phyloP scores from a whole-genome alignment of 2,329 filamentous ascomycete species.

The Cladophialophora yegresii region DNA sequence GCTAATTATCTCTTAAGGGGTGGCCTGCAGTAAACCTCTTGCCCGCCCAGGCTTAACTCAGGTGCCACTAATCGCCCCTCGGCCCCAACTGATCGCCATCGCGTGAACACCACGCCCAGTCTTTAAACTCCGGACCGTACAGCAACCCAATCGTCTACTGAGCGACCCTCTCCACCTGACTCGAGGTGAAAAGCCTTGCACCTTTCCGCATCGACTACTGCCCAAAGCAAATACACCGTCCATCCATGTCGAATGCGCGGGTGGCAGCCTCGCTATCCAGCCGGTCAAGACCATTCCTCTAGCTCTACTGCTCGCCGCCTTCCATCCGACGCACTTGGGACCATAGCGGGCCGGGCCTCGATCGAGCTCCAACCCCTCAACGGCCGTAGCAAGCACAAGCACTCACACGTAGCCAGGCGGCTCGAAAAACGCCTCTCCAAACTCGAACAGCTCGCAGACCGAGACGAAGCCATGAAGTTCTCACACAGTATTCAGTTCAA shows the following conservation, averaged over 20 bases:
- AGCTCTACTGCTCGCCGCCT: constrained; percentile 4
- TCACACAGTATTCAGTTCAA: constrained; percentile 99
- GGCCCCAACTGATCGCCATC: neutral
- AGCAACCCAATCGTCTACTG: neutral
- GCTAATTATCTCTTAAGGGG: too few relatives aligned
- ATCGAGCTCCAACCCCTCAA: constrained; percentile 31
- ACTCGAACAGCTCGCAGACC: constrained; percentile 33
- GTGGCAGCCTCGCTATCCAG: constrained; percentile 22
- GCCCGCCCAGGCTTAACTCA: neutral
- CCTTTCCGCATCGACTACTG: neutral
- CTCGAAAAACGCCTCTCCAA: constrained; percentile 33
- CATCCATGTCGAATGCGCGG: constrained; percentile 31
- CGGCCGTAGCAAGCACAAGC: constrained; percentile 4
- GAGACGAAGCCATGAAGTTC: constrained; percentile 77
- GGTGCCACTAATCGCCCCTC: neutral
- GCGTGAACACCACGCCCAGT: constrained; percentile 3
- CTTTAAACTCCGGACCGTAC: neutral
- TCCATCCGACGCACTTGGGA: neutral
- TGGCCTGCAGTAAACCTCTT: neutral
- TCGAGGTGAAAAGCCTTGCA: neutral
- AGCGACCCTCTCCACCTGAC: constrained; percentile 1
- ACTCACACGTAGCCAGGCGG: constrained; percentile 7
- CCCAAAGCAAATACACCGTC: constrained; percentile 5
- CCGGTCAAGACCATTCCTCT: constrained; percentile 17
- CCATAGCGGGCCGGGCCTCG: constrained; percentile 14